Conservation (phyloP, 495 filamentous ascomycete genomes). For the Ramalina peruviana region DNA sequence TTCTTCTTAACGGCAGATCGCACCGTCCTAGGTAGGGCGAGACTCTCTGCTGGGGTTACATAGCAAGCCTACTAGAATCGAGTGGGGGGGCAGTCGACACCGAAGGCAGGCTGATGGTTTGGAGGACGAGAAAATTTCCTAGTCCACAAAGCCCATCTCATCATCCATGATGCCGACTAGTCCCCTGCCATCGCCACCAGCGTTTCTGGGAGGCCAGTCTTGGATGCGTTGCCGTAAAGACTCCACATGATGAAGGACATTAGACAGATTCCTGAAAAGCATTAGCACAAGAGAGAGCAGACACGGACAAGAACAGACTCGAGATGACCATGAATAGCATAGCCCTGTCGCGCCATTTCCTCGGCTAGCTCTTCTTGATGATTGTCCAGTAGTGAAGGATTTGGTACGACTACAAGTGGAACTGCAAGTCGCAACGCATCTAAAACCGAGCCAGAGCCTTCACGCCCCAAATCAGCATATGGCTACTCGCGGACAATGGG, state of each 20-base stretch:
- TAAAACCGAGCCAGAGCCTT: slow-evolving; percentile 82
- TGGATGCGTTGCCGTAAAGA: slow-evolving; percentile 24
- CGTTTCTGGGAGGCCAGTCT: slow-evolving; percentile 35
- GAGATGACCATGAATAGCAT: slow-evolving; percentile 50
- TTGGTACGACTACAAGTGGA: slow-evolving; percentile 75
- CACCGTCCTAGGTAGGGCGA: no score
- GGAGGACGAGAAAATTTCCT: background rate
- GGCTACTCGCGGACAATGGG: background rate
- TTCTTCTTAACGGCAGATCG: no score
- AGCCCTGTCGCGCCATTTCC: slow-evolving; percentile 52
- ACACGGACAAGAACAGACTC: slow-evolving; percentile 32
- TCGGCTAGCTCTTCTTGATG: slow-evolving; percentile 81
- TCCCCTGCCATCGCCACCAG: slow-evolving; percentile 24
- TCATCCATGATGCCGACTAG: slow-evolving; percentile 40
- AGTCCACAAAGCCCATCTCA: slow-evolving; percentile 45
- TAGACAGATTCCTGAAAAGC: slow-evolving; percentile 27
- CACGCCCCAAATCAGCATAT: slow-evolving; percentile 7
- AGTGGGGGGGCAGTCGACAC: no score
- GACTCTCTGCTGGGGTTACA: no score
- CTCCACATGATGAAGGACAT: slow-evolving; percentile 31
- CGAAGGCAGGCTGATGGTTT: no score
- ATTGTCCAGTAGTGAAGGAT: slow-evolving; percentile 68
- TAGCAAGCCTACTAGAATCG: no score
- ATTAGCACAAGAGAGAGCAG: background rate
- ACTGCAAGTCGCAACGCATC: slow-evolving; percentile 56